These are phyloP conservation scores for Hymenoscyphus infarciens DNA, from an alignment of 2,329 filamentous ascomycete species.

Conservation along the genomic window DNA sequence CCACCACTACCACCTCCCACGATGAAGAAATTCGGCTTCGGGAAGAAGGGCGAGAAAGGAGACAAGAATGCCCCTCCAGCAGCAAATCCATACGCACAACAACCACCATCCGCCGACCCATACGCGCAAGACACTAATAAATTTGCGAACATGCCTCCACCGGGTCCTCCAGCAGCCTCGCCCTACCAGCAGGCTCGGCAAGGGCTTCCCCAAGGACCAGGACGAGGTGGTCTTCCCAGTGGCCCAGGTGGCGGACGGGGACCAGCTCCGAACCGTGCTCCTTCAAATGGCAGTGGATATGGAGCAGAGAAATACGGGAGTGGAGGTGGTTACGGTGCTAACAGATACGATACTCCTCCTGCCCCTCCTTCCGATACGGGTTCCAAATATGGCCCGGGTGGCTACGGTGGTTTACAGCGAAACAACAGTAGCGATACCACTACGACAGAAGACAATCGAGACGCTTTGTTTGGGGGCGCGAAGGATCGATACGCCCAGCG, in stretches of 20 bases:
- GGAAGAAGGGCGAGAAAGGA: conserved; percentile 49
- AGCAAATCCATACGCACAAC: conserved; percentile 35
- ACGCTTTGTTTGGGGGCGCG: conserved; percentile 55
- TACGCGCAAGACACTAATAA: conserved; percentile 56
- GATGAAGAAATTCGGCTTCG: conserved; percentile 61
- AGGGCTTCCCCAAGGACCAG: conserved; percentile 1
- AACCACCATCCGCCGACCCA: conserved; percentile 46
- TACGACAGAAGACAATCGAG: conserved; percentile 51
- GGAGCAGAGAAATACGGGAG: conserved; percentile 52
- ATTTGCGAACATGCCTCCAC: conserved; percentile 44
- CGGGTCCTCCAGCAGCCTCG: conserved; percentile 33
- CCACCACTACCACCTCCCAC: conserved; percentile 9
- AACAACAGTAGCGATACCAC: conserved; percentile 41
- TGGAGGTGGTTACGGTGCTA: conserved; percentile 49
- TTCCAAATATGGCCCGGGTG: conserved; percentile 47
- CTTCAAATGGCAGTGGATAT: conserved; percentile 44
- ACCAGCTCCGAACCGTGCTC: conserved; percentile 33
- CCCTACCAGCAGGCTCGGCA: conserved; percentile 27
- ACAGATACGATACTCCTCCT: conserved; percentile 47
- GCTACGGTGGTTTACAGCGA: conserved; percentile 58
- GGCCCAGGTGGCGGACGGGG: conserved; percentile 35
- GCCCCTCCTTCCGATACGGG: conserved; percentile 32
- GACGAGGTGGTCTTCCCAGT: conserved; percentile 26
- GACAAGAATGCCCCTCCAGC: conserved; percentile 44
- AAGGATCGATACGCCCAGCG: conserved; percentile 35